A percentile compares a stretch with the other conserved stretches of the same genome.
phyloP scores from a whole-genome alignment of 83 land plant genomes.

The Diphasiastrum complanatum region DNA sequence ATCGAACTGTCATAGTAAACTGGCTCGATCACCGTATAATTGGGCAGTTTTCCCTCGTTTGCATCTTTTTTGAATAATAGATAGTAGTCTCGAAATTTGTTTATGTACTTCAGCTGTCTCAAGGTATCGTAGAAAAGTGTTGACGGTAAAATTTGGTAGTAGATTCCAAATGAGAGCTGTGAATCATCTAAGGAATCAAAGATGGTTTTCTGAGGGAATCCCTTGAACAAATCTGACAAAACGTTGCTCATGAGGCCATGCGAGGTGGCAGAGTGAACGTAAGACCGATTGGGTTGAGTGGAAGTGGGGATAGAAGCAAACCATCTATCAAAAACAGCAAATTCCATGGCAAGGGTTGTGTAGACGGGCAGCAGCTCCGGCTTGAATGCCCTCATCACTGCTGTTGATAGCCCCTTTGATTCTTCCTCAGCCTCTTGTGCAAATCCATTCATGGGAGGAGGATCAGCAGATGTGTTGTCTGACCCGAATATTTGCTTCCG shows the following conservation, averaged over 20 bases:
- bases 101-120: neutral
- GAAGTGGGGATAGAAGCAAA: too few species aligned
- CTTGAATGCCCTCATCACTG: too few species aligned
- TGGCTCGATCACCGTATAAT: slow-evolving; percentile 8
- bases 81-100: slow-evolving; percentile 1
- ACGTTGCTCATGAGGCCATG: slow-evolving; percentile 8
- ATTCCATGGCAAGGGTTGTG: too few species aligned
- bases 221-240: too few species aligned
- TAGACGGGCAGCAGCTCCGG: too few species aligned
- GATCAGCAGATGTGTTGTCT: neutral
- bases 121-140: slow-evolving; percentile 4
- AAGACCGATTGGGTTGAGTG: too few species aligned
- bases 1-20: neutral
- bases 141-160: slow-evolving; percentile 10
- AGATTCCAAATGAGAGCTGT: slow-evolving; percentile 1
- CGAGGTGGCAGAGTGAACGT: slow-evolving; percentile 15
- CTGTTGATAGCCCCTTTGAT: neutral
- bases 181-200: neutral
- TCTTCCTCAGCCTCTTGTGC: too few species aligned
- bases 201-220: too few species aligned
- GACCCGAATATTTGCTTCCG: neutral
- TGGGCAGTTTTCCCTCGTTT: slow-evolving; percentile 7
- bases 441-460: too few species aligned
- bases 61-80: slow-evolving; percentile 4
- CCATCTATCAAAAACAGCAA: too few species aligned